Conservation (phyloP, 1,284 basidiomycete genomes). For the Apiotrichum mycotoxinovorans region DNA sequence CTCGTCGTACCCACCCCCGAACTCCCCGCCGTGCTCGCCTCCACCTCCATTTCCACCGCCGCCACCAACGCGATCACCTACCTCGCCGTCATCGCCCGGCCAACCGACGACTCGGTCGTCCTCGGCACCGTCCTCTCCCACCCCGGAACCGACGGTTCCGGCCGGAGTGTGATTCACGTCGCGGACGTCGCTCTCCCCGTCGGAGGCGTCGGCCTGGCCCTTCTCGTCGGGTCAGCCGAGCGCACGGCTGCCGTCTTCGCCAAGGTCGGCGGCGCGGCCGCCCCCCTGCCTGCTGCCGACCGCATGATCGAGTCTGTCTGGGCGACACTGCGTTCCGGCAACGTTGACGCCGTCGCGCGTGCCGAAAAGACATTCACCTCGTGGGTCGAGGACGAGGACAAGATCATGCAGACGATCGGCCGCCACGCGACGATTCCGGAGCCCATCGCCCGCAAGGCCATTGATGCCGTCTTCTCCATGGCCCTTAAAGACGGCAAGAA, state of each 20-base stretch:
- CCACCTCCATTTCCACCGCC: slow-evolving; percentile 21
- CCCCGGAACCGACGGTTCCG: slow-evolving; percentile 7
- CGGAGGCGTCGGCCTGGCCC: slow-evolving; percentile 37
- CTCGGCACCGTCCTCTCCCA: slow-evolving; percentile 19
- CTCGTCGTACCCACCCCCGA: slow-evolving; percentile 29
- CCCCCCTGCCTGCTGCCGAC: not conserved
- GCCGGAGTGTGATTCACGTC: slow-evolving; percentile 37
- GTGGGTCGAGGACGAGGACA: slow-evolving; percentile 19
- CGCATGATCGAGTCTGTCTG: slow-evolving; percentile 12
- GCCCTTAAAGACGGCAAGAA: slow-evolving; percentile 21
- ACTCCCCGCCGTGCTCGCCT: slow-evolving; percentile 30
- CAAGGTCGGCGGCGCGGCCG: not conserved
- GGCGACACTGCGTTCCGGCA: not conserved
- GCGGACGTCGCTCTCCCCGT: slow-evolving; percentile 34
- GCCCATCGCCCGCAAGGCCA: slow-evolving; percentile 3
- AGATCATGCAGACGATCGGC: not conserved
- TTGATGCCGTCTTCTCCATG: slow-evolving; percentile 24
- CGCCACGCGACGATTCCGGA: slow-evolving; percentile 9
- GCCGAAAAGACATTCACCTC: slow-evolving; percentile 19
- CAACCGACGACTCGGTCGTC: slow-evolving; percentile 16
- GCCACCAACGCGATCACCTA: slow-evolving; percentile 24
- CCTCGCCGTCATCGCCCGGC: slow-evolving; percentile 19
- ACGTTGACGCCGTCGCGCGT: slow-evolving; percentile 8
- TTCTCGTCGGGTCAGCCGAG: slow-evolving; percentile 31
- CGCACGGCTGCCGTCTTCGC: slow-evolving; percentile 25